A percentile compares a stretch with the other conserved stretches of the same genome.
These are phyloP conservation scores for Nitzschia palea DNA, from an alignment of 108 stramenopile species.

Conservation along the genomic window DNA sequence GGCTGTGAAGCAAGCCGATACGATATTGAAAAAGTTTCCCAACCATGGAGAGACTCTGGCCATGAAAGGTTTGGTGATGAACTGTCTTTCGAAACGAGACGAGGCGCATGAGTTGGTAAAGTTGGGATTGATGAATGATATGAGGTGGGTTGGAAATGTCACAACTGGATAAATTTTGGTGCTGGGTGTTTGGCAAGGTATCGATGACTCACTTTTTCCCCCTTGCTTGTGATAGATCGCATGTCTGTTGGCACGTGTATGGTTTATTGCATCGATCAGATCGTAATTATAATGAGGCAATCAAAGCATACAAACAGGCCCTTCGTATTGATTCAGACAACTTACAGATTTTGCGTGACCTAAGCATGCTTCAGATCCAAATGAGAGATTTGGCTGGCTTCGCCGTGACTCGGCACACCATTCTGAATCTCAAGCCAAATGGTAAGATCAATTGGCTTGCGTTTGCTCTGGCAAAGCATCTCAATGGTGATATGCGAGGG, in stretches of 20 bases:
- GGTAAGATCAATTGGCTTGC: constrained; percentile 92
- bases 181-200: no score
- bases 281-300: constrained; percentile 95
- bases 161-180: not conserved
- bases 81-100: constrained; percentile 70
- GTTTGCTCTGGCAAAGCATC: constrained; percentile 91
- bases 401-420: constrained; percentile 77
- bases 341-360: constrained; percentile 94
- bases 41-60: constrained; percentile 97
- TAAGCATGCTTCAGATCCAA: constrained; percentile 90
- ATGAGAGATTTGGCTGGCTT: constrained; percentile 94
- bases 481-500: constrained; percentile 72
- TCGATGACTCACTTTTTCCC: no score
- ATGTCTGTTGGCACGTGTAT: constrained; percentile 99
- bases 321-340: constrained; percentile 90
- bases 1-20: constrained; percentile 89
- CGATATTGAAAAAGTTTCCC: constrained; percentile 93
- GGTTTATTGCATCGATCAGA: constrained; percentile 95
- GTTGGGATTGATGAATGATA: constrained; percentile 87
- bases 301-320: constrained; percentile 98
- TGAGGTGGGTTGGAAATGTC: constrained; percentile 61
- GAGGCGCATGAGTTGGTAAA: constrained; percentile 95
- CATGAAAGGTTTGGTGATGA: constrained; percentile 94
- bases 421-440: constrained; percentile 84
- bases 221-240: constrained; percentile 58